Base-by-base conservation (phyloP, 331 rosid species). In the Malus hybrid region DNA sequence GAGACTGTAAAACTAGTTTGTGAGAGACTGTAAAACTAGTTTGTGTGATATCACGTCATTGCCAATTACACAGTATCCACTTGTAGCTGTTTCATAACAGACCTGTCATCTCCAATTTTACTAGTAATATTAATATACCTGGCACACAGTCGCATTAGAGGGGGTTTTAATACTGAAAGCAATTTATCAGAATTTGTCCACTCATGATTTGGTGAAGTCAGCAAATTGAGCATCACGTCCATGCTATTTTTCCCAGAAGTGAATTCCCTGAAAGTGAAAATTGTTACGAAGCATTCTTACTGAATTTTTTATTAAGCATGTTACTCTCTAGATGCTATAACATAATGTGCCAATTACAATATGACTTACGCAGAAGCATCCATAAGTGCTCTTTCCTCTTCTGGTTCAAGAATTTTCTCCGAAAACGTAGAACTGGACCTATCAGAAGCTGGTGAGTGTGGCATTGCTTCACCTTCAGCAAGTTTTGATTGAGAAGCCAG, bases 341-440 rank as follows among this genome's bases (percentile, higher is more conserved):
- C 2, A 14, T n/a, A 56, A 36, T 39, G 33, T 7, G 76, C 36
- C 67, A 50, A 48, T 14, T n/a, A 29, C 32, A 39, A 22, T 12
- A 67, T 31, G 70, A 61, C 87, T 78, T 83, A 94, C 98, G 59
- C 77, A 12, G 92, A 81, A 80, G 88, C 88, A 79, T 87, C 86
- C 87, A 83, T 71, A 56, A 94, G 84, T 19, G 80, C 82, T 60
- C 73, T 83, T 83, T 94, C 96, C 83, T 94, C 98, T 65, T 90
- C 91, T 12, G 85, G 90, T 76, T 84, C 86, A 71, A 94, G 93
- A 60, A 94, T 86, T 73, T 88, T 86, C 82, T 94, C 98, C 88
- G 77, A 79, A 79, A 94, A 94, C 65, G 88, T 80, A 78, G 93
- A 91, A 82, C 80, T 75, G 73, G 90, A 86, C 68, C 82, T 84